Conservation (phyloP, 2,329 filamentous ascomycete species). For the Colletotrichum horii region DNA sequence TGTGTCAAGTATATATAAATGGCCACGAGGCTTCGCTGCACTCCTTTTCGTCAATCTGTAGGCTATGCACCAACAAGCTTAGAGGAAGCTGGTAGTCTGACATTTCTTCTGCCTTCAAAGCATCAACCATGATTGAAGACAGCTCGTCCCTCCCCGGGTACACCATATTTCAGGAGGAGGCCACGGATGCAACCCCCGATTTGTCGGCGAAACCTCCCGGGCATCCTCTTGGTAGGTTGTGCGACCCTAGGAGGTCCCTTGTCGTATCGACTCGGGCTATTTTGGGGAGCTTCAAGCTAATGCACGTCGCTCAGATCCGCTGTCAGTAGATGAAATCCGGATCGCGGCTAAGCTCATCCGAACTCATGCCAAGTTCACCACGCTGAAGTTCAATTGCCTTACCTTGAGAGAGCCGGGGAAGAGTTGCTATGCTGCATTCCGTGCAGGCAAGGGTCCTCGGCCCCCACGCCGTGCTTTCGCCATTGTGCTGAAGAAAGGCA, state of each 20-base stretch:
- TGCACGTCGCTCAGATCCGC: slow-evolving; percentile 46
- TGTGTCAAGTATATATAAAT: background rate
- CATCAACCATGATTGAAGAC: slow-evolving; percentile 41
- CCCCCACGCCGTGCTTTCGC: slow-evolving; percentile 55
- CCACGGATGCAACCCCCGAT: slow-evolving; percentile 40
- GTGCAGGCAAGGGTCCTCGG: slow-evolving; percentile 51
- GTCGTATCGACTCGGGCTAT: background rate
- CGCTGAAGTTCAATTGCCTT: slow-evolving; percentile 63
- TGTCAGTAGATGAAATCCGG: slow-evolving; percentile 60
- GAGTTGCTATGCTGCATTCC: slow-evolving; percentile 65
- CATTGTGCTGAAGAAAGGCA: slow-evolving; percentile 50
- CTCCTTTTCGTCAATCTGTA: background rate
- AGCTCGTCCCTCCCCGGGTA: slow-evolving; percentile 49
- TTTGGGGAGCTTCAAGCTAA: background rate
- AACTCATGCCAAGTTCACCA: slow-evolving; percentile 35
- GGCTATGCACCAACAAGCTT: background rate
- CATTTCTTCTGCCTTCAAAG: slow-evolving; percentile 18
- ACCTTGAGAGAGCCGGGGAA: slow-evolving; percentile 71
- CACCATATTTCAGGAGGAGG: slow-evolving; percentile 49
- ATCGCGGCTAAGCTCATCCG: slow-evolving; percentile 54
- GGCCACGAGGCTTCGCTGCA: background rate
- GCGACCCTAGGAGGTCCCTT: background rate
- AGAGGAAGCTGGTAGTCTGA: background rate
- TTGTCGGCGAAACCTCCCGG: slow-evolving; percentile 32
- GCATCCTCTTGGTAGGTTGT: slow-evolving; percentile 41